phyloP scores from a whole-genome alignment of 1,139 yeast species.

The Blastobotrys ciferrii region DNA sequence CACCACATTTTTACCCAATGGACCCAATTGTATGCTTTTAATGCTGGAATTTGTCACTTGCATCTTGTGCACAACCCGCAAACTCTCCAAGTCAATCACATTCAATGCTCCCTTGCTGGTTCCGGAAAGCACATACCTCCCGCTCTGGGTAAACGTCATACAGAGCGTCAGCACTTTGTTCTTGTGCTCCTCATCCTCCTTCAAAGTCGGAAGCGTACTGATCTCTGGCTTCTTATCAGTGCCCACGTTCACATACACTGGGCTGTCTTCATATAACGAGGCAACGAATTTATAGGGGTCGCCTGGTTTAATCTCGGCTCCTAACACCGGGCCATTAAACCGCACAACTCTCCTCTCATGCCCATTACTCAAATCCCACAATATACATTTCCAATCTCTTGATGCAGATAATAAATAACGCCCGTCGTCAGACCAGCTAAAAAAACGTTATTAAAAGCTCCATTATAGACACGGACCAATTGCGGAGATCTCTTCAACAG shows the following conservation, averaged over 20 bases:
- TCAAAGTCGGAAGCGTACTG: slow-evolving; percentile 29
- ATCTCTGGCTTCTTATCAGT: slow-evolving; percentile 25
- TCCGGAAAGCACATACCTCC: slow-evolving; percentile 62
- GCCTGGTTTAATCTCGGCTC: slow-evolving; percentile 57
- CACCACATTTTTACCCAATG: slow-evolving; percentile 67
- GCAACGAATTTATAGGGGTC: slow-evolving; percentile 50
- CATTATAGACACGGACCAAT: no score
- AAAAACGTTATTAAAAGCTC: not conserved
- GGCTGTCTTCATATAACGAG: slow-evolving; percentile 39
- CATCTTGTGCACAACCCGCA: slow-evolving; percentile 46
- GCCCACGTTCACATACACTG: slow-evolving; percentile 32
- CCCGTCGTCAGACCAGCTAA: slow-evolving; percentile 72
- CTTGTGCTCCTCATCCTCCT: slow-evolving; percentile 22
- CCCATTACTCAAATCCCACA: slow-evolving; percentile 70
- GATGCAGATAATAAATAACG: slow-evolving; percentile 70
- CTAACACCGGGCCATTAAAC: slow-evolving; percentile 75
- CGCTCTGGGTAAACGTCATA: slow-evolving; percentile 44
- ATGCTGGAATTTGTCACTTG: slow-evolving; percentile 69
- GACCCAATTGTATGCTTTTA: slow-evolving; percentile 64
- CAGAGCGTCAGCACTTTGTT: slow-evolving; percentile 38
- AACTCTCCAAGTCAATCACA: slow-evolving; percentile 37
- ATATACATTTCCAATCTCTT: slow-evolving; percentile 77
- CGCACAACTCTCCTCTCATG: slow-evolving; percentile 46
- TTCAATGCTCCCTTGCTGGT: slow-evolving; percentile 79
- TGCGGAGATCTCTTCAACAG: no score